Base-by-base conservation (phyloP, 1,139 yeast genomes). In the Protomyces arabidopsidicola region DNA sequence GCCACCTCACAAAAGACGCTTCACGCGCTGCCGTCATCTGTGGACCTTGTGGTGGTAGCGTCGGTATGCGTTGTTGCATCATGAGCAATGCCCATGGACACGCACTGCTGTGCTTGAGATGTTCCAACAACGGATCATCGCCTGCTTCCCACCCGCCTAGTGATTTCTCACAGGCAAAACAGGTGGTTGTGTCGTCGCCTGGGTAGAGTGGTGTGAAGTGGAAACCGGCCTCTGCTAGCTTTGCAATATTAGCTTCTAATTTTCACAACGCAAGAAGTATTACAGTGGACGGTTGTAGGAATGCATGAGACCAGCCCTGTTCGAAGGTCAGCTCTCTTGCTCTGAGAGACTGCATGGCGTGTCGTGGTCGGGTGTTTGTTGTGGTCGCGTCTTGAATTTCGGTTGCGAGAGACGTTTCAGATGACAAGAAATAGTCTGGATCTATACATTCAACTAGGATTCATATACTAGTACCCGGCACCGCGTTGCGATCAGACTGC, bases 151-250 rank as follows among this genome's bases (percentile, higher is more conserved):
- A 77, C 20, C 75, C 77, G 52, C 73, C 74, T 35, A 77, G 68
- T 3, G 75, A 70, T 53, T 71, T 70, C 27, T 79, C 76, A 72
- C 97, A 90, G 70, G 80, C 77, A 57, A 79, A 81, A 72, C 97
- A 90, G 1, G 84, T 77, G 6, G 85, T 84, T 65, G 87, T 81
- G 70, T 86, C 79, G 35, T 55, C 60, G 16, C 39, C 35, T 18
- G 45, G 34, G n/a, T 58, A 52, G 8, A 42, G 50, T 1, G 96
- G 96, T 14, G 83, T 79, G 73, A 79, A 88, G 71, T 79, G 84
- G 74, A 89, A 88, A 0, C 96, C 96, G 31, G 83, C 78, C 51
- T 79, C 79, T 0, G 90, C 88, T 78, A 86, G 75, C 24, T 70
- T 27, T 27, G 66, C 48, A 5, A 2, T 16, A 27, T 36, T 18